Percentiles rank a stretch among this genome's conserved stretches.
Conservation (phyloP, 495 filamentous ascomycete species). For the Pyrenula massariospora region DNA sequence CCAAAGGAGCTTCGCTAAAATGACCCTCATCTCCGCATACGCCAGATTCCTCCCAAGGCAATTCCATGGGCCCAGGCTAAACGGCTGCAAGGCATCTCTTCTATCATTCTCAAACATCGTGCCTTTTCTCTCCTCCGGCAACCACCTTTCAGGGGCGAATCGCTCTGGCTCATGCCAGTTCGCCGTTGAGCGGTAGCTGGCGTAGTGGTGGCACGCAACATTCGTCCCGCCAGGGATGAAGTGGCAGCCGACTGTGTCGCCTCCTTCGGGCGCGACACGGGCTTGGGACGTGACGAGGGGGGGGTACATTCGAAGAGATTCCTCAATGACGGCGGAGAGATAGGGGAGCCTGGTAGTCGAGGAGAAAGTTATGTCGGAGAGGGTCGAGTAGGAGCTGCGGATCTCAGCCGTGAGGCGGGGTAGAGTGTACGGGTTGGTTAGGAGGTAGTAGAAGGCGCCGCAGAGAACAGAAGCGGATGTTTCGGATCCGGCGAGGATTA, state of each 20-base stretch:
- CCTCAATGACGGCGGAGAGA: slow-evolving; percentile 35
- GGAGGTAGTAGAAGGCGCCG: slow-evolving; percentile 36
- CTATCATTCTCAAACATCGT: neutral
- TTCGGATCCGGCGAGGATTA: slow-evolving; percentile 39
- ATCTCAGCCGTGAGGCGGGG: slow-evolving; percentile 29
- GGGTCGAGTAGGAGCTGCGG: slow-evolving; percentile 12
- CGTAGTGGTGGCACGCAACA: slow-evolving; percentile 12
- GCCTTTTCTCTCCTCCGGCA: slow-evolving; percentile 9
- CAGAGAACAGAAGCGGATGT: slow-evolving; percentile 39
- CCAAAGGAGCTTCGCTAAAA: slow-evolving; percentile 38
- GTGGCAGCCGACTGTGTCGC: slow-evolving; percentile 22
- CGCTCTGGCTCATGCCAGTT: slow-evolving; percentile 24
- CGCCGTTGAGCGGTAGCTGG: slow-evolving; percentile 17
- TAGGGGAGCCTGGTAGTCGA: slow-evolving; percentile 28
- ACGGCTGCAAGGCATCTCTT: neutral
- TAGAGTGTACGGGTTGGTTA: slow-evolving; percentile 20
- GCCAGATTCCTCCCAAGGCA: slow-evolving; percentile 20
- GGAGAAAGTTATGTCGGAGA: slow-evolving; percentile 23
- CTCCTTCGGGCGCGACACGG: slow-evolving; percentile 30
- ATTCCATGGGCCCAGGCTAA: neutral
- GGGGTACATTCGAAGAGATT: slow-evolving; percentile 42
- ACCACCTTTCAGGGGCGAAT: slow-evolving; percentile 36
- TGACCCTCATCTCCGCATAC: slow-evolving; percentile 39
- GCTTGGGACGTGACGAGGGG: slow-evolving; percentile 34
- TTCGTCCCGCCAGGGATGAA: slow-evolving; percentile 19